These are phyloP conservation scores for Colletotrichum zoysiae DNA, from an alignment of 2,329 filamentous ascomycete genomes.

Conservation along the genomic window DNA sequence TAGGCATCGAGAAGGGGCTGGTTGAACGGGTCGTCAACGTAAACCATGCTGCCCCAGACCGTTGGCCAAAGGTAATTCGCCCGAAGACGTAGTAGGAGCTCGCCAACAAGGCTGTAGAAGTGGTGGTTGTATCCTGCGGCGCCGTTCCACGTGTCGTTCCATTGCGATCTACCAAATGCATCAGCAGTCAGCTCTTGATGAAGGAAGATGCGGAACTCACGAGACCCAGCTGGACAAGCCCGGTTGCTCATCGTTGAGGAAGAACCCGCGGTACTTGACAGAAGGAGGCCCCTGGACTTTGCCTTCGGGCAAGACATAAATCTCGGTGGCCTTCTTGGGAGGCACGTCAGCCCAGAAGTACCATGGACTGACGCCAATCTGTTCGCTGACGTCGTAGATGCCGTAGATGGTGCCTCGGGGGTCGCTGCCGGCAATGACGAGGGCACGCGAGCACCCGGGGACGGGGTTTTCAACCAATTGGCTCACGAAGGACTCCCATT, in stretches of 20 bases:
- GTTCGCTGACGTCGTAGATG: constrained; percentile 78
- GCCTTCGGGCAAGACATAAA: constrained; percentile 66
- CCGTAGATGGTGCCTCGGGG: constrained; percentile 76
- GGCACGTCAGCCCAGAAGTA: constrained; percentile 77
- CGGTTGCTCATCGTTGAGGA: constrained; percentile 79
- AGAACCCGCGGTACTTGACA: constrained; percentile 77
- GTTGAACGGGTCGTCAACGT: constrained; percentile 76
- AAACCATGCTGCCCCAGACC: constrained; percentile 78
- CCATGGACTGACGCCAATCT: constrained; percentile 80
- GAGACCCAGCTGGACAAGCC: constrained; percentile 75
- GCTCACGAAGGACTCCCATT: constrained; percentile 78
- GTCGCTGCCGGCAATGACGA: constrained; percentile 78
- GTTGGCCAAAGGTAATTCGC: constrained; percentile 84
- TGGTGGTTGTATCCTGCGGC: constrained; percentile 65
- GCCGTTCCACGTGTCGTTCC: constrained; percentile 58
- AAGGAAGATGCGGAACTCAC: constrained; percentile 37
- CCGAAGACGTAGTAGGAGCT: constrained; percentile 75
- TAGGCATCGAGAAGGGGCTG: constrained; percentile 80
- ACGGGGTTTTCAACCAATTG: constrained; percentile 69
- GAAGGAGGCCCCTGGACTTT: constrained; percentile 71
- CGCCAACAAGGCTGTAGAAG: constrained; percentile 78
- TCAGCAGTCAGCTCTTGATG: background rate
- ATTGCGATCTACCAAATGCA: constrained; percentile 48
- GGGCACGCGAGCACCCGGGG: constrained; percentile 66
- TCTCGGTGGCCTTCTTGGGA: constrained; percentile 60